Evolutionary conservation across 164 flowering plant species (phyloP).

Genomic region (Taxillus chinensis): DNA sequence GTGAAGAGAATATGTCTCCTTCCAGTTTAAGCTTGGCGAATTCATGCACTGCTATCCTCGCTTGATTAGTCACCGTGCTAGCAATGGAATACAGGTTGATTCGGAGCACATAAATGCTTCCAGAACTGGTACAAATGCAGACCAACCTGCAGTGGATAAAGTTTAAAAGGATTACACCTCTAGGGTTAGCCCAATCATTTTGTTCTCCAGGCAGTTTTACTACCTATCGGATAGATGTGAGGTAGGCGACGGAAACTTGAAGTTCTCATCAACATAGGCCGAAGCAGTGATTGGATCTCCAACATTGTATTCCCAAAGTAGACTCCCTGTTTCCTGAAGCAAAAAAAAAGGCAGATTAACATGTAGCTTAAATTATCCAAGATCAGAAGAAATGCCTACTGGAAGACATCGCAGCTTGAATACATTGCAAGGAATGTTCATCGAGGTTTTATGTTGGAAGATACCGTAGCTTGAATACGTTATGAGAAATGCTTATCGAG

Average conservation of each 20-base stretch:
- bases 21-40: slow-evolving; percentile 44
- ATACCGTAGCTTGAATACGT: no score
- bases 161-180: neutral
- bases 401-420: no score
- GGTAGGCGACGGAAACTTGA: slow-evolving; percentile 30
- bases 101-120: slow-evolving; percentile 45
- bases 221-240: slow-evolving; percentile 50
- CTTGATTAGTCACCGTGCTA: slow-evolving; percentile 8
- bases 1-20: slow-evolving; percentile 79
- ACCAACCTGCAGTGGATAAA: slow-evolving; percentile 41
- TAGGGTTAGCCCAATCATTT: neutral
- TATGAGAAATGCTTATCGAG: no score
- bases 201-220: neutral
- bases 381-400: no score
- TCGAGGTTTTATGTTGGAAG: no score
- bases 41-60: slow-evolving; percentile 34
- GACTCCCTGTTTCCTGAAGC: slow-evolving; percentile 48
- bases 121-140: slow-evolving; percentile 73
- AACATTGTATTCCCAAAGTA: slow-evolving; percentile 58
- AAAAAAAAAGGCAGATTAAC: neutral
- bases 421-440: no score
- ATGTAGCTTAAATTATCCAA: neutral
- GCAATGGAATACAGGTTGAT: slow-evolving; percentile 14
- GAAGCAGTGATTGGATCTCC: slow-evolving; percentile 83
- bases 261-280: slow-evolving; percentile 69